Percentiles rank a stretch among this genome's conserved stretches.
Conservation (phyloP, 495 filamentous ascomycete genomes). For the Penicillium nucicola region DNA sequence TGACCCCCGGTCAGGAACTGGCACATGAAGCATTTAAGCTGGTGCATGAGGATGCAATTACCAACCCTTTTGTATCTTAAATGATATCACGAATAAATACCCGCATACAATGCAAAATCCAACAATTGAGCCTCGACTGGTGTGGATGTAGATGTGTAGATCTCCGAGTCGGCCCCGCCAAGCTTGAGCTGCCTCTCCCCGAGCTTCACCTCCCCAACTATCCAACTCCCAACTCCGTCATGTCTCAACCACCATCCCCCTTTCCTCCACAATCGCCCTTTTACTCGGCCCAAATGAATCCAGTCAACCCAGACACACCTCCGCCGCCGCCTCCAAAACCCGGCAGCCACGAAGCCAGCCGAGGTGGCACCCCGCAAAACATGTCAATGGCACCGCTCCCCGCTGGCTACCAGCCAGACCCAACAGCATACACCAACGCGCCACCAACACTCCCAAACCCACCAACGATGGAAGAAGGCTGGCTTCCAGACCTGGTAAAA, state of each 20-base stretch:
- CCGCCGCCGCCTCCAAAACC: slow-evolving; percentile 74
- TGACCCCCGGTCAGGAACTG: no score
- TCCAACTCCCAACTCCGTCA: slow-evolving; percentile 11
- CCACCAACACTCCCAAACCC: slow-evolving; percentile 27
- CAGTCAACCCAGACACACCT: slow-evolving; percentile 51
- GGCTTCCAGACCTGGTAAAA: slow-evolving; percentile 67
- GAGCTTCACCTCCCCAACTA: slow-evolving; percentile 12
- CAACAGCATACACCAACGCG: slow-evolving; percentile 14
- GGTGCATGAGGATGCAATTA: no score
- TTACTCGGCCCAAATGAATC: slow-evolving; percentile 27
- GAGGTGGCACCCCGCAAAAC: slow-evolving; percentile 57
- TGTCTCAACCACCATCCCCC: slow-evolving; percentile 28
- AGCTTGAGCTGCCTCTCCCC: slow-evolving; percentile 6
- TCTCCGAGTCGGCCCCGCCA: slow-evolving; percentile 6
- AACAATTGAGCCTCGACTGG: not conserved
- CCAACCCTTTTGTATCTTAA: not conserved
- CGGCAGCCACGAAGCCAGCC: slow-evolving; percentile 63
- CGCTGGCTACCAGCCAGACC: slow-evolving; percentile 20
- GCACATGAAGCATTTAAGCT: no score
- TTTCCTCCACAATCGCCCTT: slow-evolving; percentile 19
- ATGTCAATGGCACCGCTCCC: slow-evolving; percentile 27
- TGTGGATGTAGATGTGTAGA: slow-evolving; percentile 2
- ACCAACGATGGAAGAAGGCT: slow-evolving; percentile 46
- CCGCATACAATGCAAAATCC: not conserved
- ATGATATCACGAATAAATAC: not conserved